Percentiles rank a stretch among this genome's conserved stretches.
Conservation (phyloP, 2,329 filamentous ascomycete species). For the Aspergillus amoenus region DNA sequence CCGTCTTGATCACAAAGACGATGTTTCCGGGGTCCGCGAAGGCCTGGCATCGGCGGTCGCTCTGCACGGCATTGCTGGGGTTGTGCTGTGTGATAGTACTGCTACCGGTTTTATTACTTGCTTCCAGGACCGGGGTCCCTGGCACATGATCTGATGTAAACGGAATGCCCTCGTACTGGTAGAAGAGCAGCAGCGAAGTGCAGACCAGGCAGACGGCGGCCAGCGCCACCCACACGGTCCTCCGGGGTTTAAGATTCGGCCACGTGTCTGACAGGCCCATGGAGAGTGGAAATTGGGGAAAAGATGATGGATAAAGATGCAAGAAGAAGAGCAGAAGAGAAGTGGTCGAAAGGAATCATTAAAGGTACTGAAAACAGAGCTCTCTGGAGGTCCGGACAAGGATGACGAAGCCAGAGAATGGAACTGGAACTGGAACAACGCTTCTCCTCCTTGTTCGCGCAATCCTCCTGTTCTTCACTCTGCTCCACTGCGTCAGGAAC, state of each 20-base stretch:
- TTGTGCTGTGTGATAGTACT: not conserved
- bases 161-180: conserved; percentile 7
- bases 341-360: not conserved
- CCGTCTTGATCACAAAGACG: conserved; percentile 58
- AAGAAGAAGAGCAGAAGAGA: not conserved
- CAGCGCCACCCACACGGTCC: conserved; percentile 13
- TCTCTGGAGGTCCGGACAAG: not conserved
- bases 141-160: not conserved
- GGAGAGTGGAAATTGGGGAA: not conserved
- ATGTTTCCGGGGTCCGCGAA: conserved; percentile 50
- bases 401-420: not conserved
- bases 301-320: not conserved
- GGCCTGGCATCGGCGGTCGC: conserved; percentile 34
- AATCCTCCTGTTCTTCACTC: not conserved
- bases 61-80: conserved; percentile 1
- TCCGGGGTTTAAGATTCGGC: not conserved
- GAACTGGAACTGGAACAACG: not conserved
- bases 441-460: not conserved
- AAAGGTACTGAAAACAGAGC: too few species aligned
- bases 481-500: not conserved
- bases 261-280: conserved; percentile 3
- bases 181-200: conserved; percentile 6
- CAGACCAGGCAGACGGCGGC: conserved; percentile 10
- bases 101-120: not conserved
- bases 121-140: not conserved